Base-by-base conservation (phyloP, 2,329 filamentous ascomycete genomes). In the Aureobasidium uvarum region DNA sequence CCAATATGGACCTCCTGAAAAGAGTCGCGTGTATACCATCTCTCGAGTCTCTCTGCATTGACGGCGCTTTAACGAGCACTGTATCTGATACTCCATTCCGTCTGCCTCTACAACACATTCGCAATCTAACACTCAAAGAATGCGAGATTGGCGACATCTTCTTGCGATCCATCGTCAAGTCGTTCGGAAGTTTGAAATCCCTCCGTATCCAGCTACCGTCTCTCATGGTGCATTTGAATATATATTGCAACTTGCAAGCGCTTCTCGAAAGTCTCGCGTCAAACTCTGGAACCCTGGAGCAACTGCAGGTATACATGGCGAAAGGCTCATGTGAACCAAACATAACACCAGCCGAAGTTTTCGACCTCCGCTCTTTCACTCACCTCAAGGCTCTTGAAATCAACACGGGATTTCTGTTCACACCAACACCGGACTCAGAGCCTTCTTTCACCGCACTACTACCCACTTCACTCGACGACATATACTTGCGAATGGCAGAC, bases 311-410 rank as follows among this genome's bases (percentile, higher is more conserved):
- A 14, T 28, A 13, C 54, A 31, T 31, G 38, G 23, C 54, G 23
- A 48, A 18, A 16, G 14, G 10, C 3, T 36, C 45, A 48, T n/a
- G 2, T 7, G 16, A 14, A 16, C 25, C 1, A 11, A 28, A 16
- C 25, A 31, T 43, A n/a, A 28, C 23, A 13, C 16, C 18, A 13
- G 28, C 23, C 7, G 38, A n/a, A 3, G 1, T 3, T 0, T 56
- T 56, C 54, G 54, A 56, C 39, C 54, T 56, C 28, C 54, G 54
- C 1, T 28, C 36, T 14, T 43, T 56, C 20, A 56, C 36, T 2
- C 20, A n/a, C 5, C 38, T 56, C 14, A 28, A 7, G 13, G n/a
- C 13, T 14, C 14, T 56, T 4, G 54, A 56, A 6, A 43, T 56
- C 23, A 56, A 43, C 23, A 43, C 43, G 11, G 20, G n/a, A 11